phyloP scores from a whole-genome alignment of 257 asterid genomes.

The Anisodus tanguticus region DNA sequence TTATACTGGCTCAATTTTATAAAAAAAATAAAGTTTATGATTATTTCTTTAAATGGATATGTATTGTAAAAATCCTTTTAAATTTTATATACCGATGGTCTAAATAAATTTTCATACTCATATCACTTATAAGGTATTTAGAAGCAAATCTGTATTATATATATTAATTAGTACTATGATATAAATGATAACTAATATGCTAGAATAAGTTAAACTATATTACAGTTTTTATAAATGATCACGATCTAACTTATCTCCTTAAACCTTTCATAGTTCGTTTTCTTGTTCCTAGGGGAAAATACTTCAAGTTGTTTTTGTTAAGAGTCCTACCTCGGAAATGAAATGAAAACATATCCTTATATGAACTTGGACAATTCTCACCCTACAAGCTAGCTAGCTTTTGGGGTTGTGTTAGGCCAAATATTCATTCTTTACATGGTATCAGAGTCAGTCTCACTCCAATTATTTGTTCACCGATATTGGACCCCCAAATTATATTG shows the following conservation, averaged over 20 bases:
- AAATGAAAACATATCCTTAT: too few relatives aligned
- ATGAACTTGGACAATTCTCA: too few relatives aligned
- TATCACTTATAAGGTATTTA: neutral
- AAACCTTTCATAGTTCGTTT: neutral
- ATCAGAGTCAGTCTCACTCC: too few relatives aligned
- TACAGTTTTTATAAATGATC: neutral
- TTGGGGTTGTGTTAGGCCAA: too few relatives aligned
- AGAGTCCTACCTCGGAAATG: too few relatives aligned
- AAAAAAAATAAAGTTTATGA: neutral
- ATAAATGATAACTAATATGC: neutral
- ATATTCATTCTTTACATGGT: too few relatives aligned
- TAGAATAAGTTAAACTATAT: neutral
- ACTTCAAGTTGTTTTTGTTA: neutral
- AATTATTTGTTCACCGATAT: too few relatives aligned
- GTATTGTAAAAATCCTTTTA: neutral
- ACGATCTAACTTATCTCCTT: neutral
- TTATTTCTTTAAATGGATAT: neutral
- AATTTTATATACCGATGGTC: neutral
- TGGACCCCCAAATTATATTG: too few relatives aligned
- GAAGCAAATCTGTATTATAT: neutral
- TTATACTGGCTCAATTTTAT: neutral
- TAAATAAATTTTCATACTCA: neutral
- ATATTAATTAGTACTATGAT: neutral
- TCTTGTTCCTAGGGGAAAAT: neutral
- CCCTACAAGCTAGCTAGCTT: too few relatives aligned